Percentiles rank a stretch among this genome's conserved stretches.
Evolutionary conservation across 192 early-diverging fungal species (phyloP).

Genomic region (Umbelopsis isabellina): DNA sequence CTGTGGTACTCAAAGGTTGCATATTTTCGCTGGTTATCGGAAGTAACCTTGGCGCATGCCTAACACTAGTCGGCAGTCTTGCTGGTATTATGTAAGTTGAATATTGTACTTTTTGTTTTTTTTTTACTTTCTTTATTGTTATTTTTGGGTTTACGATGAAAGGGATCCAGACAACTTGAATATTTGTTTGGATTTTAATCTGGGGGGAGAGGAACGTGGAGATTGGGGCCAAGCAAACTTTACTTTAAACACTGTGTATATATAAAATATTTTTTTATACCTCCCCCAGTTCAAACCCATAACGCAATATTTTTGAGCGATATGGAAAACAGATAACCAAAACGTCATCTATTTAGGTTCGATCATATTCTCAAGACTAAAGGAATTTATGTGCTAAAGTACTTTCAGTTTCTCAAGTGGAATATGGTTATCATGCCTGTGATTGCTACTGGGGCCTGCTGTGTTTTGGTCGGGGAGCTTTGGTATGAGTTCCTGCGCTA

Average conservation of each 20-base stretch:
- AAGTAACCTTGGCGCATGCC: conserved; percentile 82
- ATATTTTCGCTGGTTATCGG: conserved; percentile 77
- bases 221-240: no score
- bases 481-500: conserved; percentile 32
- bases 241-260: background rate
- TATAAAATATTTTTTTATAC: conserved; percentile 18
- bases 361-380: conserved; percentile 59
- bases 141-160: background rate
- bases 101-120: background rate
- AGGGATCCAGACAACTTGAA: background rate
- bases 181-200: background rate
- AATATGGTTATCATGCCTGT: conserved; percentile 62
- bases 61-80: conserved; percentile 72
- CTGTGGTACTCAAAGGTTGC: conserved; percentile 53
- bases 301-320: background rate
- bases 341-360: conserved; percentile 36
- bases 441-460: conserved; percentile 47
- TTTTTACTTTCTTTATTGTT: conserved; percentile 7
- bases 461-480: conserved; percentile 58
- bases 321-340: conserved; percentile 4
- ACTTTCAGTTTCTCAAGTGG: conserved; percentile 60
- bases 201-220: no score
- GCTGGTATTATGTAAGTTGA: conserved; percentile 68
- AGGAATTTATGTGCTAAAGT: conserved; percentile 45
- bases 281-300: background rate